These are phyloP conservation scores for Boletales sp. DNA, from an alignment of 768 basidiomycete species.

Conservation along the genomic window DNA sequence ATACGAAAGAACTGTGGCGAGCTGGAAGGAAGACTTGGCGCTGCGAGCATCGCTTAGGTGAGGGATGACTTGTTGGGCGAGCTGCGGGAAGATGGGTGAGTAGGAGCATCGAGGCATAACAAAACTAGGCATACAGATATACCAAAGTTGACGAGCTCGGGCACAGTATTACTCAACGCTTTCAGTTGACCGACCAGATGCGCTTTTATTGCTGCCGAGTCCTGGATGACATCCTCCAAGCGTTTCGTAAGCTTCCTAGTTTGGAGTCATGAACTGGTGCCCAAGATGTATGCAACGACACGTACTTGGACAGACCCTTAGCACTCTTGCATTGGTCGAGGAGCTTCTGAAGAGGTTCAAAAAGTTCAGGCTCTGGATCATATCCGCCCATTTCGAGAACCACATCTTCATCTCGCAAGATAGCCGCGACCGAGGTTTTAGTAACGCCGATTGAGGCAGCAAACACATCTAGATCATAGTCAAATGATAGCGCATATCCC, in stretches of 20 bases:
- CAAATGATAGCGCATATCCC: slow-evolving; percentile 75
- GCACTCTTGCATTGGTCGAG: slow-evolving; percentile 79
- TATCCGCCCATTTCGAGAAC: slow-evolving; percentile 69
- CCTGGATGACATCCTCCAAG: slow-evolving; percentile 73
- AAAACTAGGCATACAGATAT: slow-evolving; percentile 59
- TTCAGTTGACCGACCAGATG: slow-evolving; percentile 72
- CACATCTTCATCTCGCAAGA: slow-evolving; percentile 78
- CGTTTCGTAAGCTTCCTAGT: slow-evolving; percentile 83
- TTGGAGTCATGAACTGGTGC: neutral
- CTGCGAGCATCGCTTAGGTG: slow-evolving; percentile 80
- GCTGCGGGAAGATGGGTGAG: slow-evolving; percentile 38
- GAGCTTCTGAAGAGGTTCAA: slow-evolving; percentile 77
- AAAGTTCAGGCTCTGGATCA: slow-evolving; percentile 70
- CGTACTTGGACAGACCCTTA: slow-evolving; percentile 76
- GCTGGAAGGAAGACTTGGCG: slow-evolving; percentile 74
- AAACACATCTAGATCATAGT: slow-evolving; percentile 92
- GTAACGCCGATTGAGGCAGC: slow-evolving; percentile 87
- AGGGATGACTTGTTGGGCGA: slow-evolving; percentile 85
- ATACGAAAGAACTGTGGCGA: slow-evolving; percentile 65
- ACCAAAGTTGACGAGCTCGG: slow-evolving; percentile 86
- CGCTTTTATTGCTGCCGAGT: slow-evolving; percentile 67
- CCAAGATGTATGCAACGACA: slow-evolving; percentile 2
- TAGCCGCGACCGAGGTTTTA: slow-evolving; percentile 75
- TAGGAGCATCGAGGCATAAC: neutral
- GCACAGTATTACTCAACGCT: slow-evolving; percentile 64